phyloP scores from a whole-genome alignment of 2,329 filamentous ascomycete genomes.

The Aspergillus ibericus region DNA sequence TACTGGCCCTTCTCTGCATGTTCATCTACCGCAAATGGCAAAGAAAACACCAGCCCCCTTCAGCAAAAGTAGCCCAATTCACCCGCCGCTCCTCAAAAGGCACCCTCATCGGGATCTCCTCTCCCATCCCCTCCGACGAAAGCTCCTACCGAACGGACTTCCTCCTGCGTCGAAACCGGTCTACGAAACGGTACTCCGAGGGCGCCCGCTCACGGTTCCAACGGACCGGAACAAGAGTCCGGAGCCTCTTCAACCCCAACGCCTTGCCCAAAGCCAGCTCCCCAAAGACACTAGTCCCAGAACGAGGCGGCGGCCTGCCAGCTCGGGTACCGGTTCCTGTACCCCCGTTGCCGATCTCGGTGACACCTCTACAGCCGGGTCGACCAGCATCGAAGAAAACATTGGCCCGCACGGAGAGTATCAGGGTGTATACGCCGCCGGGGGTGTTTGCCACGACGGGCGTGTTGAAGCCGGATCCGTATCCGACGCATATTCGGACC shows the following conservation, averaged over 20 bases:
- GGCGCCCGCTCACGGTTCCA: slow-evolving; percentile 33
- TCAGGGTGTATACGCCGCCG: slow-evolving; percentile 48
- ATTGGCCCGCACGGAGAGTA: slow-evolving; percentile 44
- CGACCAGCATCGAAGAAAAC: slow-evolving; percentile 25
- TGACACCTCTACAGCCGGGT: slow-evolving; percentile 7
- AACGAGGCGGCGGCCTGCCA: neutral
- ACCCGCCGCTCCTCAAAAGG: slow-evolving; percentile 36
- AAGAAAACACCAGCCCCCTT: slow-evolving; percentile 17
- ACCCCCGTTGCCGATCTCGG: slow-evolving; percentile 19
- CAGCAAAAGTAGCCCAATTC: slow-evolving; percentile 26
- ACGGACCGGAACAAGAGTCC: slow-evolving; percentile 38
- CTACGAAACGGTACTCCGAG: slow-evolving; percentile 22
- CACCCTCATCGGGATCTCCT: slow-evolving; percentile 40
- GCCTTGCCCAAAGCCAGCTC: slow-evolving; percentile 1
- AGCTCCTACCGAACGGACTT: slow-evolving; percentile 47
- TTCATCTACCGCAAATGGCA: slow-evolving; percentile 37
- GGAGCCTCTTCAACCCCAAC: slow-evolving; percentile 35
- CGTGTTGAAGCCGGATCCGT: slow-evolving; percentile 28
- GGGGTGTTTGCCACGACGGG: slow-evolving; percentile 30
- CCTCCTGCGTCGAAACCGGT: slow-evolving; percentile 33
- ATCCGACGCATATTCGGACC: slow-evolving; percentile 30
- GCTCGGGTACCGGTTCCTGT: neutral
- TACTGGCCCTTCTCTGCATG: slow-evolving; percentile 56
- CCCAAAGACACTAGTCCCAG: neutral
- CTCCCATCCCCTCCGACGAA: slow-evolving; percentile 45